Base-by-base conservation (phyloP, 1,284 basidiomycete species). In the Ustilago trichophora region DNA sequence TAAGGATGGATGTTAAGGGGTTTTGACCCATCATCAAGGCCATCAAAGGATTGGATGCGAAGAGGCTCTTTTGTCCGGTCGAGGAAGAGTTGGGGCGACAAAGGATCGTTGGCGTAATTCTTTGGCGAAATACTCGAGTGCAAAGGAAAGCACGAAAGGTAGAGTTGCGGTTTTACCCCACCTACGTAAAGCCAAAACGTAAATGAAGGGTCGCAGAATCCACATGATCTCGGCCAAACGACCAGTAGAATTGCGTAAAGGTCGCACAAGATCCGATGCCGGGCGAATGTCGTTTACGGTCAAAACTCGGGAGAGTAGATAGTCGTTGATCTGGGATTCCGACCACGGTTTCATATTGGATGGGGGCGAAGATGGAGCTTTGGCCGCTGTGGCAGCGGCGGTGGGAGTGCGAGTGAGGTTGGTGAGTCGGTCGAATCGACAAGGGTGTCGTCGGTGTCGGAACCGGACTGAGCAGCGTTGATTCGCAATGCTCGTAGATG, bases 301-400 rank as follows among this genome's bases (percentile, higher is more conserved):
- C 32, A 81, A 57, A 1, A 77, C 76, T 24, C 72, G 63, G 8
- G 71, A 70, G 35, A 80, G 64, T 13, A 81, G 66, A 44, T 78
- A 80, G 44, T 78, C 76, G 48, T 80, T 76, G 36, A 76, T 66
- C 41, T 80, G 71, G 32, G 66, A 60, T 41, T 75, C 71, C 15
- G 75, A 73, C 67, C 69, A 73, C 4, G 72, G 63, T 38, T 72
- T 53, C 45, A 60, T 55, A 12, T 26, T 25, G n/a, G 47, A 33
- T 1, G 62, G 41, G 1, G 57, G 57, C 32, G 67, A 57, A 13
- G 57, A 38, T 1, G 40, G 54, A n/a, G 46, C 35, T 32, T 59
- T 69, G 22, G 45, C 44, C 16, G 26, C 11, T n/a, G 49, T 31
- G 12, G 26, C 3, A 11, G 45, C 15, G 9, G 26, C 21, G 25